phyloP scores from a whole-genome alignment of 352 stramenopile genomes.

The Globisporangium parvum region DNA sequence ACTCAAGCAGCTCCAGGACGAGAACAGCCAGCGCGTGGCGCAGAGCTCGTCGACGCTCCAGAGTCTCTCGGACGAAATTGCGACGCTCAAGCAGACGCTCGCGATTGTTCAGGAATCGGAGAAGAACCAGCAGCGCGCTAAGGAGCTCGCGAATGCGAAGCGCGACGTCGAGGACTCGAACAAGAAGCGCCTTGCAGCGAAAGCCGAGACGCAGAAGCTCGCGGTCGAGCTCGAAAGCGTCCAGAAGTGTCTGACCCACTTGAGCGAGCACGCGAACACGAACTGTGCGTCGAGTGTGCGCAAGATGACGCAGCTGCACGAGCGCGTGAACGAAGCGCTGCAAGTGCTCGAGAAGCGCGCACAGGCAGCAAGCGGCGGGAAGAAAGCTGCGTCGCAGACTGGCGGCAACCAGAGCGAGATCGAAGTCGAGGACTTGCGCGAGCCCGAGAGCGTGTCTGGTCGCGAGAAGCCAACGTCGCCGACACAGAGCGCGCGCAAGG shows the following conservation, averaged over 20 bases:
- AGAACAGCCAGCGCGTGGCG: conserved; percentile 41
- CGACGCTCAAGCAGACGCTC: conserved; percentile 51
- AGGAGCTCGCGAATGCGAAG: conserved; percentile 58
- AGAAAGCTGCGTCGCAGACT: conserved; percentile 12
- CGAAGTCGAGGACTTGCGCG: conserved; percentile 45
- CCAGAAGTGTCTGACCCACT: conserved; percentile 53
- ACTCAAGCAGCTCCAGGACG: conserved; percentile 52
- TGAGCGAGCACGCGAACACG: conserved; percentile 44
- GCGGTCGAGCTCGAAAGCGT: conserved; percentile 64
- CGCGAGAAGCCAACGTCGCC: conserved; percentile 31
- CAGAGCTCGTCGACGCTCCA: conserved; percentile 39
- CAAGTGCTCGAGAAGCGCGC: conserved; percentile 61
- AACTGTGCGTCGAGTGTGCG: conserved; percentile 52
- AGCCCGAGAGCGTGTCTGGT: conserved; percentile 27
- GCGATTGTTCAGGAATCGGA: conserved; percentile 59
- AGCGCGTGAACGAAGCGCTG: conserved; percentile 63
- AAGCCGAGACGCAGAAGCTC: conserved; percentile 76
- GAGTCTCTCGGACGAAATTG: conserved; percentile 51
- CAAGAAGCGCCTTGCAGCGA: conserved; percentile 77
- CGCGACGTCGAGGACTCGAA: conserved; percentile 74
- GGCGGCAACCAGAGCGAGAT: conserved; percentile 22
- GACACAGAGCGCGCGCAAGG: conserved; percentile 38
- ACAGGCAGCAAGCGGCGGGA: conserved; percentile 13
- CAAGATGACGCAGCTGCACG: conserved; percentile 53
- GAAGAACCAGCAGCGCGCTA: conserved; percentile 60